phyloP scores from a whole-genome alignment of 306 rosid genomes.

The Vigna radiata region DNA sequence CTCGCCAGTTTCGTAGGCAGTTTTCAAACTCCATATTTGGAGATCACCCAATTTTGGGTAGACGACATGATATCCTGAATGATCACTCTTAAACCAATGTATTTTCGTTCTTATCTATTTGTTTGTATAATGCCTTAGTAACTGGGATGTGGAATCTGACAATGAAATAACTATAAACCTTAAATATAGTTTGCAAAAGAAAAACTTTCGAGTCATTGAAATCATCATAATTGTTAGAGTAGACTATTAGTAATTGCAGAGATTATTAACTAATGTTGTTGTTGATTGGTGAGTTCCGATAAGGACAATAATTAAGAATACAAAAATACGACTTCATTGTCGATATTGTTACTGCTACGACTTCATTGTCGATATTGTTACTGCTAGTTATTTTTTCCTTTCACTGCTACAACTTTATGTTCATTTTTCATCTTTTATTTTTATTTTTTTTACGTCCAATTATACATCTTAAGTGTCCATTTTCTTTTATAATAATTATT shows the following conservation, averaged over 20 bases:
- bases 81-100: background rate
- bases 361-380: no score
- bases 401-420: no score
- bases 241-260: background rate
- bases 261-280: background rate
- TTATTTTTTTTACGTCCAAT: no score
- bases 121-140: background rate
- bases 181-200: background rate
- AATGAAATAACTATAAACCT: background rate
- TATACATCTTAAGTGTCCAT: no score
- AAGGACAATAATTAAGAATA: no score
- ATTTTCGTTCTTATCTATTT: background rate
- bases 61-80: background rate
- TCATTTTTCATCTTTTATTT: no score
- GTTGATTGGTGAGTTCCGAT: background rate
- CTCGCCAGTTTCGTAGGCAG: conserved; percentile 15
- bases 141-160: background rate
- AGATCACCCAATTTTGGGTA: background rate
- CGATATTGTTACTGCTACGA: no score
- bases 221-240: background rate
- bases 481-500: no score
- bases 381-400: no score
- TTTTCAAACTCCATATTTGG: conserved; percentile 5
- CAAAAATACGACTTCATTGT: no score
- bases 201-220: background rate